A percentile compares a stretch with the other conserved stretches of the same genome.
Conservation (phyloP, 176 grass and related monocot genomes). For the Musa acuminata region DNA sequence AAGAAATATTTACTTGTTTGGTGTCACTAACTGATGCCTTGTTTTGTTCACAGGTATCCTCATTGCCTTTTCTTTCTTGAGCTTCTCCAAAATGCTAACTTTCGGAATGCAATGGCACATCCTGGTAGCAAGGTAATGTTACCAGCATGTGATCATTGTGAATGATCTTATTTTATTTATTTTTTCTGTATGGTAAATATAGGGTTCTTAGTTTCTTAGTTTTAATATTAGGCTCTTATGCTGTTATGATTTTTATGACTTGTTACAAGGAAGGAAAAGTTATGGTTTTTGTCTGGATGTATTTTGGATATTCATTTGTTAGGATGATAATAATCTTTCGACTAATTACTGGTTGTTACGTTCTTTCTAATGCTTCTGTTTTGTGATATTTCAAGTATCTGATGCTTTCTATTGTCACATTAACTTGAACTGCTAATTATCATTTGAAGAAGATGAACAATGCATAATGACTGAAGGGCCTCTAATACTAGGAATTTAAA, state of each 20-base stretch:
- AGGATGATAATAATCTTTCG: neutral
- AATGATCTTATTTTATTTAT: neutral
- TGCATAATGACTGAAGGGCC: too few relatives aligned
- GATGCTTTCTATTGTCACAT: neutral
- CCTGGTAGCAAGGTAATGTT: conserved; percentile 79
- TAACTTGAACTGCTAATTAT: neutral
- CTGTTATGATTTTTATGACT: neutral
- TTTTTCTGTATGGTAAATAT: neutral
- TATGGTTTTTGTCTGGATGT: neutral
- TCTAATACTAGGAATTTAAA: too few relatives aligned
- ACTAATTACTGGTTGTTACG: neutral
- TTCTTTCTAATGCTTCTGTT: neutral
- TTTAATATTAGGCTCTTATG: neutral
- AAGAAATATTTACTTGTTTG: neutral
- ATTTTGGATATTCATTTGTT: neutral
- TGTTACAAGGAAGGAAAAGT: neutral
- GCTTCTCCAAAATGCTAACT: conserved; percentile 94
- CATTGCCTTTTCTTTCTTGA: conserved; percentile 99
- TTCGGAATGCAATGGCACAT: conserved; percentile 90
- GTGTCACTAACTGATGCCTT: neutral
- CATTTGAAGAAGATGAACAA: too few relatives aligned
- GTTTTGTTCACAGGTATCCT: conserved; percentile 52
- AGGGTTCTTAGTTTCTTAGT: neutral
- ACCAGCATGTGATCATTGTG: neutral
- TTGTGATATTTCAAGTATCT: neutral